phyloP scores from a whole-genome alignment of 2,329 filamentous ascomycete species.

The Aspergillus amoenus region DNA sequence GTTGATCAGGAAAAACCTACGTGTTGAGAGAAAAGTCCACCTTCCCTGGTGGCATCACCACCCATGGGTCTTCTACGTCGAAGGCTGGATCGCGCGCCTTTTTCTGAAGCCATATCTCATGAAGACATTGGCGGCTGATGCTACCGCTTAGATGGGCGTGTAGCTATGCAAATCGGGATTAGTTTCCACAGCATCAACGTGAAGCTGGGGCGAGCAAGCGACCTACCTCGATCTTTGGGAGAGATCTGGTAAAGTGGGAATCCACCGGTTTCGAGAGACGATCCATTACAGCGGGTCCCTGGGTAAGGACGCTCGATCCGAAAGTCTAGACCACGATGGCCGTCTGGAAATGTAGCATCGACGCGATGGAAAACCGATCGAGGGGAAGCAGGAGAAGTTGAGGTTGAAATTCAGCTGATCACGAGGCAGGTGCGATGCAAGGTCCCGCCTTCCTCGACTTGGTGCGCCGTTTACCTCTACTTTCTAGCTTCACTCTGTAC shows the following conservation, averaged over 20 bases:
- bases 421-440: neutral
- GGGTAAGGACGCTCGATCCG: neutral
- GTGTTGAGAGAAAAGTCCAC: conserved; percentile 68
- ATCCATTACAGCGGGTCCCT: conserved; percentile 21
- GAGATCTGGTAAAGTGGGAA: conserved; percentile 28
- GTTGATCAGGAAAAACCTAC: conserved; percentile 45
- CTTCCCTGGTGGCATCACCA: conserved; percentile 68
- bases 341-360: neutral
- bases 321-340: neutral
- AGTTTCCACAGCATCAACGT: neutral
- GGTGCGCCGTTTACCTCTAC: too few species aligned
- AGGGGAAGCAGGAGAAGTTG: neutral
- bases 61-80: conserved; percentile 64
- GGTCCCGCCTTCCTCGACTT: neutral
- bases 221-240: conserved; percentile 40
- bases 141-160: conserved; percentile 80
- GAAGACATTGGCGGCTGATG: conserved; percentile 70
- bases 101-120: conserved; percentile 69
- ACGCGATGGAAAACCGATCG: neutral
- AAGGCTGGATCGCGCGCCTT: conserved; percentile 52
- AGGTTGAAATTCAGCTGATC: neutral
- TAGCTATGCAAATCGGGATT: conserved; percentile 50
- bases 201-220: neutral
- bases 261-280: conserved; percentile 26
- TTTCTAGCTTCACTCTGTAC: too few species aligned